A percentile compares a stretch with the other conserved stretches of the same genome.
These are phyloP conservation scores for Wickerhamiella brachini DNA, from an alignment of 805 yeast species.

Conservation along the genomic window DNA sequence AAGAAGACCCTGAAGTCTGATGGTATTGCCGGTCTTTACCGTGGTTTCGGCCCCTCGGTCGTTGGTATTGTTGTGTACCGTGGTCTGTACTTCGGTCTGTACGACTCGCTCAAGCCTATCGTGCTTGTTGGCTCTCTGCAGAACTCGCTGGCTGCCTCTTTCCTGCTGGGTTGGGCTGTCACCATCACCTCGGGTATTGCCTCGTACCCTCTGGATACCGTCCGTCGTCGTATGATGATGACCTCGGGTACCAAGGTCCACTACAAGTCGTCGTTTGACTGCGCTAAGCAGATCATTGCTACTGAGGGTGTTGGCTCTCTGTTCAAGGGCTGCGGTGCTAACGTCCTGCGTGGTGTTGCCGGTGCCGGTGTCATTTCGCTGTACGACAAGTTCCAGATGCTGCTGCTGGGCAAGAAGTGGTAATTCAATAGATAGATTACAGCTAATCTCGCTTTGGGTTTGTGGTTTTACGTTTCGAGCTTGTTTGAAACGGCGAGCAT, in stretches of 20 bases:
- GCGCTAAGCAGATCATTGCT: slow-evolving; percentile 76
- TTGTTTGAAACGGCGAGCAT: too few species aligned
- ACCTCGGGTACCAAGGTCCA: slow-evolving; percentile 91
- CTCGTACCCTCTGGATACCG: slow-evolving; percentile 94
- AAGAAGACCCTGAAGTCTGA: slow-evolving; percentile 83
- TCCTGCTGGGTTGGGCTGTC: slow-evolving; percentile 89
- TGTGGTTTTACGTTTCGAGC: too few species aligned
- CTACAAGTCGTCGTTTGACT: slow-evolving; percentile 84
- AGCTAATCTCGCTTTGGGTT: neutral
- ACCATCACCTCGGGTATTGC: slow-evolving; percentile 95
- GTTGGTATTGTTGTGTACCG: slow-evolving; percentile 93
- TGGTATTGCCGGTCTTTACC: slow-evolving; percentile 93
- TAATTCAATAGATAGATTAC: slow-evolving; percentile 1
- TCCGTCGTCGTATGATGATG: slow-evolving; percentile 99
- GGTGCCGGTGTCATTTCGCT: slow-evolving; percentile 96
- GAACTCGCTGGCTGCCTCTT: slow-evolving; percentile 82
- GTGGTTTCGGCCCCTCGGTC: slow-evolving; percentile 97
- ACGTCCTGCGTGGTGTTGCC: slow-evolving; percentile 97
- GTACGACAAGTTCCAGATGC: slow-evolving; percentile 88
- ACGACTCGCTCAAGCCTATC: slow-evolving; percentile 87
- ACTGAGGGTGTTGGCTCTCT: slow-evolving; percentile 81
- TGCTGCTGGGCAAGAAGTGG: slow-evolving; percentile 85
- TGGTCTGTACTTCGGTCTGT: slow-evolving; percentile 94
- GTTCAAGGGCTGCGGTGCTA: slow-evolving; percentile 98
- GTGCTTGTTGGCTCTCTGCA: slow-evolving; percentile 80